Evolutionary conservation across 202 grass and related monocot genomes (phyloP).

Genomic region (Cymbopogon flexuosus): DNA sequence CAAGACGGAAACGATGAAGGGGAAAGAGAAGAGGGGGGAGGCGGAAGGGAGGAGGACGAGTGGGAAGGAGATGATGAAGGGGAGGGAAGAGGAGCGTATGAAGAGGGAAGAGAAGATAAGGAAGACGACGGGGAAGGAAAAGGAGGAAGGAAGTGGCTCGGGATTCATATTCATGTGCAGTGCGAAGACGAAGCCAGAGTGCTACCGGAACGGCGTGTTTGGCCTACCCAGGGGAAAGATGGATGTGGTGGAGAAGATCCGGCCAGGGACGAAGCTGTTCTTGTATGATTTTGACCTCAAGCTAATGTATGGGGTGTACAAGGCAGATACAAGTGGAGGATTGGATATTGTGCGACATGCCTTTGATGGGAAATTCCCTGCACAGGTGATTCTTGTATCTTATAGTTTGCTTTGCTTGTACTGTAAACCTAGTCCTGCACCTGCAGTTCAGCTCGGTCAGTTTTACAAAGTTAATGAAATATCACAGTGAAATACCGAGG

Average conservation of each 20-base stretch:
- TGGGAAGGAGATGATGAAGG: neutral
- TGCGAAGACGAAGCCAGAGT: slow-evolving; percentile 80
- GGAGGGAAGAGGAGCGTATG: neutral
- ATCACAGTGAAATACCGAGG: neutral
- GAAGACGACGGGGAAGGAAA: neutral
- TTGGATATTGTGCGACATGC: slow-evolving; percentile 52
- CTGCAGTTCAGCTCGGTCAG: neutral
- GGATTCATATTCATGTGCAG: slow-evolving; percentile 97
- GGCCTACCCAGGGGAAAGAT: slow-evolving; percentile 68
- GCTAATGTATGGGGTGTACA: slow-evolving; percentile 86
- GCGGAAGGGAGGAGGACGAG: neutral
- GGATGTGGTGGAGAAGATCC: slow-evolving; percentile 72
- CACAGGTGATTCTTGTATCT: slow-evolving; percentile 58
- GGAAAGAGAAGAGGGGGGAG: neutral
- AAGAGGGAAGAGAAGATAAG: neutral
- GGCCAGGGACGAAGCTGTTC: slow-evolving; percentile 57
- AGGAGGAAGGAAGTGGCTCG: neutral
- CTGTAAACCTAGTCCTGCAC: slow-evolving; percentile 6
- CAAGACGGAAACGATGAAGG: slow-evolving; percentile 9
- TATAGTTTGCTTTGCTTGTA: neutral
- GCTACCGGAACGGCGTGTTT: slow-evolving; percentile 59
- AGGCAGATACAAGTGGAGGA: slow-evolving; percentile 48
- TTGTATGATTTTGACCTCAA: slow-evolving; percentile 95
- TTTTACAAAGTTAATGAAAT: neutral
- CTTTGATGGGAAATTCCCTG: slow-evolving; percentile 69